Evolutionary conservation across 768 basidiomycete species (phyloP), one percentile per base, ranked within the genome.

Genomic region (Tephrocybe rancida): DNA sequence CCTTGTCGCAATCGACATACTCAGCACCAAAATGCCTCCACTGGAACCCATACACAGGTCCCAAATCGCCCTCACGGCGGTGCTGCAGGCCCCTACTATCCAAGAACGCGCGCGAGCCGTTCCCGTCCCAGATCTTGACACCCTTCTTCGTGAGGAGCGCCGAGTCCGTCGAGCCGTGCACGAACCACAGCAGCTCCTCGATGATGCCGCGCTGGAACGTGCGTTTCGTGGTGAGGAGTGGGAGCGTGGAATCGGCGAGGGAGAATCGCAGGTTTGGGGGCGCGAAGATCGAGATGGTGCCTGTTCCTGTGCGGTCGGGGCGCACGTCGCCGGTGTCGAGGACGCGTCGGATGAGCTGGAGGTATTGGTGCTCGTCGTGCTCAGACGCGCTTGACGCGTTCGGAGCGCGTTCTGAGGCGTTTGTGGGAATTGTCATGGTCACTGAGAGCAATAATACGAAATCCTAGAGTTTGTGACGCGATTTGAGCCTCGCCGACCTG

Each of bases 61-160:
- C 97, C 3, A 99, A 72, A 67, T 99, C 97, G 4, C 96, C 96
- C 66, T 92, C 90, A 5, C 90, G 75, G 26, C 94, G 77, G 66
- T 95, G 87, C 0, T 79, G 80, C n/a, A 98, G 70, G 2, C 97
- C 96, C 18, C 92, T 77, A 52, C 81, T 80, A 64, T 94, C 91
- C 25, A 98, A 72, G 64, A 96, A 98, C 60, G 84, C 88, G 56
- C 87, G 83, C 2, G 88, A 88, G 7, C 93, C 95, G 59, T 99
- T 98, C 0, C 95, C 95, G 66, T 98, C 95, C 97, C 97, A 99
- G 62, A 99, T 98, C 68, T 91, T 90, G 56, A 98, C 82, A 47
- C 92, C 94, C 66, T 91, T 91, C 26, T 80, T 77, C 1, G 86
- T 83, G 35, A 99, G 80, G 0, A 86, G 60, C 5, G 74, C 85